A percentile compares a stretch with the other conserved stretches of the same genome.
Conservation (phyloP, 148 eudicot genomes). For the Chenopodium berlandieri region DNA sequence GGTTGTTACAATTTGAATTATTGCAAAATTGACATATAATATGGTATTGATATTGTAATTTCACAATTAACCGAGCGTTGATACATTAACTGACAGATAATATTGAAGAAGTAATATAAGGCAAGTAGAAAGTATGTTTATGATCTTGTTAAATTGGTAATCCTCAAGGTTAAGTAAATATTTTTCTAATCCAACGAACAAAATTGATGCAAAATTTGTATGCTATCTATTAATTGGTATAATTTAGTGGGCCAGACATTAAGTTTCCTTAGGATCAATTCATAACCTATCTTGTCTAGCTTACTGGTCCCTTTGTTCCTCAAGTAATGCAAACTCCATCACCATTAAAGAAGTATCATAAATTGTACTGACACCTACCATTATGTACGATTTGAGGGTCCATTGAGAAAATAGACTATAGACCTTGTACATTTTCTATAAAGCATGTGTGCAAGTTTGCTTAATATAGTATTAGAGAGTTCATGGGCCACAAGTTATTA, state of each 20-base stretch:
- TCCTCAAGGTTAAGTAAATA: neutral
- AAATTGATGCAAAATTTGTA: conserved; percentile 7
- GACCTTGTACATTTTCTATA: neutral
- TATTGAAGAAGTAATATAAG: neutral
- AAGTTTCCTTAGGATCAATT: neutral
- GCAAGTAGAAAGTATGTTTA: neutral
- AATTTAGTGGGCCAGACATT: conserved; percentile 18
- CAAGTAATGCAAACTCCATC: conserved; percentile 7
- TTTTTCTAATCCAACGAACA: neutral
- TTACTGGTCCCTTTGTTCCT: conserved; percentile 14
- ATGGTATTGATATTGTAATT: too few relatives aligned
- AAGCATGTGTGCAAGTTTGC: neutral
- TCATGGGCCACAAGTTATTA: neutral
- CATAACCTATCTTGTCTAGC: conserved; percentile 5
- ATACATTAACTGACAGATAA: neutral
- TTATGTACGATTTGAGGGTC: conserved; percentile 8
- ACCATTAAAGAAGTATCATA: conserved; percentile 10
- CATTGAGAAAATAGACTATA: neutral
- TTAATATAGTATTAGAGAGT: neutral
- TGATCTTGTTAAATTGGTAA: neutral
- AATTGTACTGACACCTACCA: neutral
- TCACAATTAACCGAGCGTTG: neutral
- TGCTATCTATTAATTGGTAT: neutral
- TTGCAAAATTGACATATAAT: neutral
- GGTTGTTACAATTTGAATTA: neutral